Evolutionary conservation across 805 yeast species (phyloP).

Genomic region (Blastobotrys peoriensis): DNA sequence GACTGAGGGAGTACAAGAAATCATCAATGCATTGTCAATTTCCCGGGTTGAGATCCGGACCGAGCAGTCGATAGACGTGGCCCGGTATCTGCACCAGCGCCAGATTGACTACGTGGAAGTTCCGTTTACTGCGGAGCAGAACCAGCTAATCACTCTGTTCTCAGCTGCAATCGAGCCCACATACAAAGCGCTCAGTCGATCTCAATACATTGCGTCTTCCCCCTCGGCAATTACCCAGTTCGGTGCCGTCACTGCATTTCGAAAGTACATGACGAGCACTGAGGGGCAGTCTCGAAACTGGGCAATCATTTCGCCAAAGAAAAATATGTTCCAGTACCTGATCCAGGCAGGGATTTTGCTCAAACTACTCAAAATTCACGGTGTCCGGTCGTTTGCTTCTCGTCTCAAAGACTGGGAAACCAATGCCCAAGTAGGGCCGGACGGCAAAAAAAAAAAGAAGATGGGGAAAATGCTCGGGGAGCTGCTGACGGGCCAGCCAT

Average conservation of each 20-base stretch:
- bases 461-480: slow-evolving; percentile 59
- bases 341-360: slow-evolving; percentile 59
- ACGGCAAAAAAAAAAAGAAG: slow-evolving; percentile 23
- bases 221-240: slow-evolving; percentile 67
- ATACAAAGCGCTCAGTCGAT: slow-evolving; percentile 55
- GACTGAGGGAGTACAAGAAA: slow-evolving; percentile 80
- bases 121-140: slow-evolving; percentile 48
- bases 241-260: slow-evolving; percentile 62
- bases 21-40: slow-evolving; percentile 65
- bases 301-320: neutral
- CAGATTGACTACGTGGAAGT: slow-evolving; percentile 55
- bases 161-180: slow-evolving; percentile 64
- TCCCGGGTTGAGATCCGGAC: slow-evolving; percentile 81
- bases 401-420: slow-evolving; percentile 50
- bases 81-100: slow-evolving; percentile 69
- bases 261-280: slow-evolving; percentile 31
- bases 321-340: slow-evolving; percentile 45
- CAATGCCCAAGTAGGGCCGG: slow-evolving; percentile 11
- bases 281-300: slow-evolving; percentile 15
- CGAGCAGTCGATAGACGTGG: slow-evolving; percentile 73
- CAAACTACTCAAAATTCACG: slow-evolving; percentile 63
- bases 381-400: slow-evolving; percentile 66
- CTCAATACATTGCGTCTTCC: slow-evolving; percentile 57
- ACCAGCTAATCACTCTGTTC: slow-evolving; percentile 47
- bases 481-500: slow-evolving; percentile 49